Percentiles rank a stretch among this genome's conserved stretches.
Evolutionary conservation across 1,284 basidiomycete species (phyloP).

Genomic region (Tylopilus orsonianus): DNA sequence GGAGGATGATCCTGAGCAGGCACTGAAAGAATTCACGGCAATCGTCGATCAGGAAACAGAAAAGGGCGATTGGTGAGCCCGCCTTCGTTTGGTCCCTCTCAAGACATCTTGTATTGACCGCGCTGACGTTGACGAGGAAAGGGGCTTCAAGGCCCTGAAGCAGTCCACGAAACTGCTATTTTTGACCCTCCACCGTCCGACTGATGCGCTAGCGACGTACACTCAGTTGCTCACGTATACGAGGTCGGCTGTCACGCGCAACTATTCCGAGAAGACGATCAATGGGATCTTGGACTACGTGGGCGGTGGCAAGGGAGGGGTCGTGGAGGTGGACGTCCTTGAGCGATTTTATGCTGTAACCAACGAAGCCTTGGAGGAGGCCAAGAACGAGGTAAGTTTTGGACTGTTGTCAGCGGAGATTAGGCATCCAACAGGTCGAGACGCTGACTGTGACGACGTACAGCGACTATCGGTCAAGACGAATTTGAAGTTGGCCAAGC

Average conservation of each 20-base stretch:
- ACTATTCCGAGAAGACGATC: slow-evolving; percentile 97
- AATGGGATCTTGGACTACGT: slow-evolving; percentile 99
- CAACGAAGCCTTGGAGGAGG: slow-evolving; percentile 84
- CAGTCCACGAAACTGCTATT: slow-evolving; percentile 97
- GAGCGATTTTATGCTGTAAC: slow-evolving; percentile 97
- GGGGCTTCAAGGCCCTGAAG: slow-evolving; percentile 99
- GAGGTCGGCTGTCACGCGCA: slow-evolving; percentile 87
- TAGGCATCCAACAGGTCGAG: too few relatives aligned
- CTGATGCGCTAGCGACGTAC: slow-evolving; percentile 87
- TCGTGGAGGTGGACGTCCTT: slow-evolving; percentile 83
- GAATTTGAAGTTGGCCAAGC: slow-evolving; percentile 94
- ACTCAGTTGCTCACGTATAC: slow-evolving; percentile 87
- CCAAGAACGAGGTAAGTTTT: slow-evolving; percentile 86
- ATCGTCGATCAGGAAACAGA: slow-evolving; percentile 89
- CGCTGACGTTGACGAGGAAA: slow-evolving; percentile 33
- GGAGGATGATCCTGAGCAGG: slow-evolving; percentile 87
- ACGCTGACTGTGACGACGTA: slow-evolving; percentile 1
- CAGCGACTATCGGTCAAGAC: slow-evolving; percentile 94
- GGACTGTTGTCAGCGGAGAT: background rate
- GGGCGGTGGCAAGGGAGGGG: slow-evolving; percentile 84
- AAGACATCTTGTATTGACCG: background rate
- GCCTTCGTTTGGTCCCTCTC: background rate
- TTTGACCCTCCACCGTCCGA: slow-evolving; percentile 73
- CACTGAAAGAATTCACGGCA: slow-evolving; percentile 81
- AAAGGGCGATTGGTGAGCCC: slow-evolving; percentile 85